Evolutionary conservation across 345 rosid species (phyloP), one percentile per base, ranked within the genome.

Genomic region (Kandelia obovata): DNA sequence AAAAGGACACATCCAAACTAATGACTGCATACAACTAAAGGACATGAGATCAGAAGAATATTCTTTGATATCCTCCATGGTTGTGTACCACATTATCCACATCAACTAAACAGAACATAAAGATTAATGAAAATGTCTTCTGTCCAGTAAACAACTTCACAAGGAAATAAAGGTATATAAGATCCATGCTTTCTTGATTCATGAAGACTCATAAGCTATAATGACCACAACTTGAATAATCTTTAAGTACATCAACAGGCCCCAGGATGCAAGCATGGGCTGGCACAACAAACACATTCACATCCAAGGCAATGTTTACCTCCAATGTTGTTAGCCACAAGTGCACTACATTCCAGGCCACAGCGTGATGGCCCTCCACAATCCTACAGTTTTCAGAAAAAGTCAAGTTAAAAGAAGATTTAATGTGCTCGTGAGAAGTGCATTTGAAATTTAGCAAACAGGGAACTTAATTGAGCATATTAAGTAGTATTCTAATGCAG

Each of bases 291-390:
- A 35, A 60, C 6, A 43, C 27, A 53, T 19, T 35, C 30, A 73
- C n/a, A 55, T 56, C 31, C 43, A 30, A 52, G 59, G 68, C 51
- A 73, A n/a, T 56, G 49, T 37, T 62, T 84, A 96, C 98, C 99
- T 83, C 69, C 84, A 39, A 76, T 34, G 62, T 73, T 83, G 61
- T 79, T 82, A 58, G 87, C 82, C 68, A 85, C 83, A 71, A 96
- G 91, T 55, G 91, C 98, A 80, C 91, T 84, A 66, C 97, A 96
- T 67, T 71, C 87, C 76, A 80, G 83, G 73, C 98, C 98, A 73
- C 99, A 92, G 58, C 30, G 94, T 55, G 85, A 82, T 72, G 89
- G 75, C 64, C 90, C 96, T 64, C 98, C 99, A 19, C 98, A 92
- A 43, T 80, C 91, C 99, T 92, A 75, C 70, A 78, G 60, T 52